Evolutionary conservation across 2,329 filamentous ascomycete genomes (phyloP).

Genomic region (Thelonectria blattea): DNA sequence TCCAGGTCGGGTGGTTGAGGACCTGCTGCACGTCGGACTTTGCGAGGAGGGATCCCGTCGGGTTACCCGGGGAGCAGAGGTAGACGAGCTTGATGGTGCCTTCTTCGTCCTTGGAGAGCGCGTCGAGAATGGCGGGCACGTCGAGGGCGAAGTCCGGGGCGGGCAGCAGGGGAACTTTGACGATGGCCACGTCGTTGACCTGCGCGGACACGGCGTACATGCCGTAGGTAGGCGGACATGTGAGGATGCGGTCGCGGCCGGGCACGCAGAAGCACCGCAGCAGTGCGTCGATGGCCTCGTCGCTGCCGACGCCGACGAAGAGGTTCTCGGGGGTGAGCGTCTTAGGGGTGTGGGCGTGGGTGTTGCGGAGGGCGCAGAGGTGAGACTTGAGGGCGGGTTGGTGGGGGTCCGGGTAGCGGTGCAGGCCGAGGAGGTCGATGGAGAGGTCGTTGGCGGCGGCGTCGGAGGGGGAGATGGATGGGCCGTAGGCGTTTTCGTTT

Average conservation of each 20-base stretch:
- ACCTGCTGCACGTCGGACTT: slow-evolving; percentile 77
- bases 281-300: slow-evolving; percentile 95
- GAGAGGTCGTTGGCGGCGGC: slow-evolving; percentile 47
- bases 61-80: slow-evolving; percentile 94
- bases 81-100: slow-evolving; percentile 81
- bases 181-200: slow-evolving; percentile 87
- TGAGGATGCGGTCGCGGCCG: slow-evolving; percentile 86
- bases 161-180: slow-evolving; percentile 81
- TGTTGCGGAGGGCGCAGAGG: slow-evolving; percentile 87
- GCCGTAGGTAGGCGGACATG: slow-evolving; percentile 95
- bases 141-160: slow-evolving; percentile 78
- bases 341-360: slow-evolving; percentile 77
- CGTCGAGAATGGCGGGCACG: slow-evolving; percentile 68
- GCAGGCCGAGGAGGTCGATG: slow-evolving; percentile 78
- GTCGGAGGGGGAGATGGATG: slow-evolving; percentile 65
- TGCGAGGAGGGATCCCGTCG: slow-evolving; percentile 78
- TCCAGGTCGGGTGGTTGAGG: slow-evolving; percentile 89
- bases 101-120: slow-evolving; percentile 62
- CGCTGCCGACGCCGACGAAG: slow-evolving; percentile 94
- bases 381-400: slow-evolving; percentile 84
- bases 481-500: slow-evolving; percentile 96
- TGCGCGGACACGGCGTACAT: slow-evolving; percentile 97
- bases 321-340: slow-evolving; percentile 79
- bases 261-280: slow-evolving; percentile 92
- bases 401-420: slow-evolving; percentile 97